Percentiles rank a stretch among this genome's conserved stretches.
Conservation (phyloP, 148 eudicot species). For the Cornus suecica region DNA sequence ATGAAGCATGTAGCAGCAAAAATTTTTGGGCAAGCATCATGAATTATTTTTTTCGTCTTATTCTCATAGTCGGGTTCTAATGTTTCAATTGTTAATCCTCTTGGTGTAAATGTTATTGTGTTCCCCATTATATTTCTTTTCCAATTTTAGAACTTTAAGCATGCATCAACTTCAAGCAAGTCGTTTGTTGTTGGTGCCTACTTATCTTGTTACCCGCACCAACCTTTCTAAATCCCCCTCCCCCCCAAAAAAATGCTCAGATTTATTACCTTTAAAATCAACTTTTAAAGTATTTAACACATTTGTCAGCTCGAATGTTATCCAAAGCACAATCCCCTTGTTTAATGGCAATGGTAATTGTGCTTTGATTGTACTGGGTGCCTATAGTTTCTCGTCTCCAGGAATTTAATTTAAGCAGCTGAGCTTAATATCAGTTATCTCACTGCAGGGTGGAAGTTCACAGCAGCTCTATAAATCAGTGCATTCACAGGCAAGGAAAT, state of each 20-base stretch:
- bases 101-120: not conserved
- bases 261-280: not conserved
- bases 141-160: not conserved
- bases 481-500: slow-evolving; percentile 76
- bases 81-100: not conserved
- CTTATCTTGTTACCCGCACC: not conserved
- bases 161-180: not conserved
- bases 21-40: not conserved
- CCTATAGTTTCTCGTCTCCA: not conserved
- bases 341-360: not conserved
- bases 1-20: not conserved
- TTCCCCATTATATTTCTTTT: slow-evolving; percentile 4
- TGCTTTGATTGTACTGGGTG: not conserved
- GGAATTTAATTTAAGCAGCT: slow-evolving; percentile 2
- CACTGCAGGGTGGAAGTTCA: slow-evolving; percentile 83
- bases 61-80: not conserved
- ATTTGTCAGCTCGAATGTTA: not conserved
- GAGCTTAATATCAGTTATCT: not conserved
- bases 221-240: not conserved
- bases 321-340: not conserved
- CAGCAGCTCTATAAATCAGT: slow-evolving; percentile 79
- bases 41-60: not conserved
- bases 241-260: not conserved
- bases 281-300: not conserved
- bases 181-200: not conserved